These are phyloP conservation scores for Penicillium palitans DNA, from an alignment of 2,329 filamentous ascomycete genomes.

Conservation along the genomic window DNA sequence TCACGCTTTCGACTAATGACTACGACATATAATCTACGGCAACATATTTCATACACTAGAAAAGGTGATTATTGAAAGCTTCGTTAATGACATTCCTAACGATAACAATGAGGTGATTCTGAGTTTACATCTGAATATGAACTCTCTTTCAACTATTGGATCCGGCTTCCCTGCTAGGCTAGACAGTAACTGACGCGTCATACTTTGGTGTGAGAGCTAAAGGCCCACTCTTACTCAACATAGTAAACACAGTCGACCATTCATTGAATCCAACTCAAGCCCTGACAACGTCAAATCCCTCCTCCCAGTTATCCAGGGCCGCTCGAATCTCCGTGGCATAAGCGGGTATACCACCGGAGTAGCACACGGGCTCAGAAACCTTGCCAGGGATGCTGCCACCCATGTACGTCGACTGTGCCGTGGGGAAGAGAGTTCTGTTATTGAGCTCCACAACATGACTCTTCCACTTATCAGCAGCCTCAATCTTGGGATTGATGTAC, in stretches of 20 bases:
- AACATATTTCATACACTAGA: background rate
- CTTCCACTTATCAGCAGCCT: constrained; percentile 54
- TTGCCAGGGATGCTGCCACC: constrained; percentile 58
- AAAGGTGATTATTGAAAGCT: too few species aligned
- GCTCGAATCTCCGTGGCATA: constrained; percentile 15
- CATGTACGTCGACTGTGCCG: constrained; percentile 56
- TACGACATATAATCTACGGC: too few species aligned
- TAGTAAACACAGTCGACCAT: background rate
- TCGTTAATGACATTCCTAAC: too few species aligned
- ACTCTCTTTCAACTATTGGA: background rate
- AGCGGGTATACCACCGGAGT: constrained; percentile 20
- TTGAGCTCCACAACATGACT: constrained; percentile 49
- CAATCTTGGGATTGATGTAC: constrained; percentile 52
- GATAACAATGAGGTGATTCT: background rate
- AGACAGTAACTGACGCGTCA: background rate
- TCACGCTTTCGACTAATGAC: too few species aligned
- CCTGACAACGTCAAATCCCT: constrained; percentile 10
- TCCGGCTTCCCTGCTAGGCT: too few species aligned
- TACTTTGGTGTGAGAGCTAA: background rate
- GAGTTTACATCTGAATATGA: background rate
- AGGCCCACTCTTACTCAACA: background rate
- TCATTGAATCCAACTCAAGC: background rate
- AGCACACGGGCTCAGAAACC: constrained; percentile 54
- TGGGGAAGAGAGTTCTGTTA: constrained; percentile 52
- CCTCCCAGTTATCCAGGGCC: constrained; percentile 8